Evolutionary conservation across 2,329 filamentous ascomycete genomes (phyloP).

Genomic region (Monilinia aucupariae): DNA sequence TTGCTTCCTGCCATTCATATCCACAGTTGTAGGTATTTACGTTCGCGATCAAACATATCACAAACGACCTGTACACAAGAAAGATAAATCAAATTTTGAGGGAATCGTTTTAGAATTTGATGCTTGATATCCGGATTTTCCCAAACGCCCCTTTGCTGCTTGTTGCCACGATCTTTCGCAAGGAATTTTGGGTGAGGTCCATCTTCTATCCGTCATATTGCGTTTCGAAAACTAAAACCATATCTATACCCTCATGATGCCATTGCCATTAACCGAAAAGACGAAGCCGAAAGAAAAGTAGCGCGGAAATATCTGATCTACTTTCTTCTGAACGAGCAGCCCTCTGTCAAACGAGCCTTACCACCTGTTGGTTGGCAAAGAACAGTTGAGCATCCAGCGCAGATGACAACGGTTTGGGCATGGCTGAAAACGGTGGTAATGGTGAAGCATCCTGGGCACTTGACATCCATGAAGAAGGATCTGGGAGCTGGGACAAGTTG

Average conservation of each 20-base stretch:
- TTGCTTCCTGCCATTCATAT: conserved; percentile 43
- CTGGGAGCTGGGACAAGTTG: conserved; percentile 91
- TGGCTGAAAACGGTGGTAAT: conserved; percentile 99
- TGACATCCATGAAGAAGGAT: conserved; percentile 99
- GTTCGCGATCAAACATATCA: conserved; percentile 30
- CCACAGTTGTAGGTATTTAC: conserved; percentile 43
- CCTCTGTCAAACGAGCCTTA: conserved; percentile 98
- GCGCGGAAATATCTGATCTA: conserved; percentile 54
- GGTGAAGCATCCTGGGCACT: conserved; percentile 99
- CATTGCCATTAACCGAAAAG: conserved; percentile 29
- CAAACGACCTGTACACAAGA: conserved; percentile 30
- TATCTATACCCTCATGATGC: conserved; percentile 30
- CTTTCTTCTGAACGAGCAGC: conserved; percentile 99
- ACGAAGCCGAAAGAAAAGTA: conserved; percentile 38
- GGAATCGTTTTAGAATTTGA: conserved; percentile 39
- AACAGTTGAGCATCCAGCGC: conserved; percentile 98
- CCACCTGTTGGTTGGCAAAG: conserved; percentile 99
- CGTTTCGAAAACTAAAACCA: conserved; percentile 33
- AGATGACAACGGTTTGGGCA: conserved; percentile 99
- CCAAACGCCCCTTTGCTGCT: conserved; percentile 60
- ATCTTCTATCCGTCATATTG: conserved; percentile 67
- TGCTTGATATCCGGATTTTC: conserved; percentile 76
- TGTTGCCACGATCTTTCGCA: conserved; percentile 32
- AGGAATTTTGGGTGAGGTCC: conserved; percentile 50
- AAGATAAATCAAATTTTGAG: conserved; percentile 29